These are phyloP conservation scores for Pulicaria dysenterica DNA, from an alignment of 129 eudicot species.

Conservation along the genomic window DNA sequence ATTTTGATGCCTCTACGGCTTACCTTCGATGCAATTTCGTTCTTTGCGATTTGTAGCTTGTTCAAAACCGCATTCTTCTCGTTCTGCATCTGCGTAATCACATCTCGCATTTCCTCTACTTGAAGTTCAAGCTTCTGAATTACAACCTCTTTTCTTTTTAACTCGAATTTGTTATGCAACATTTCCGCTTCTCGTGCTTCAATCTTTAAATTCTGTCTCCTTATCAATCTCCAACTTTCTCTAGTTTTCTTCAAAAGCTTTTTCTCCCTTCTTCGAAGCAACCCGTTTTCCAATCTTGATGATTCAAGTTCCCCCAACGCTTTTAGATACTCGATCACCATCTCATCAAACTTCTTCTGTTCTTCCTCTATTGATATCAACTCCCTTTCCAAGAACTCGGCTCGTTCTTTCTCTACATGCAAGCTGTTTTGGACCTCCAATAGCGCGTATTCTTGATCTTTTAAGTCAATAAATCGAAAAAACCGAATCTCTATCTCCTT, in stretches of 20 bases:
- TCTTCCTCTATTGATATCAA: conserved; percentile 45
- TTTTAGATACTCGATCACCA: conserved; percentile 42
- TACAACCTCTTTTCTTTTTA: conserved; percentile 31
- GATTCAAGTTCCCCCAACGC: conserved; percentile 41
- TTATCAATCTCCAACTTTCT: conserved; percentile 35
- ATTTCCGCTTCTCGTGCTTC: conserved; percentile 44
- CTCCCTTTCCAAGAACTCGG: conserved; percentile 56
- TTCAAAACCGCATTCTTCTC: conserved; percentile 51
- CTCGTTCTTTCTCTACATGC: conserved; percentile 46
- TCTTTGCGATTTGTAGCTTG: conserved; percentile 45
- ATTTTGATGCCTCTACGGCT: neutral
- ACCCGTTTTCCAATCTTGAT: conserved; percentile 41
- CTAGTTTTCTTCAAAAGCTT: conserved; percentile 43
- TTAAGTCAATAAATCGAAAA: conserved; percentile 42
- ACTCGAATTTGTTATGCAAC: conserved; percentile 28
- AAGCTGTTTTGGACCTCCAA: conserved; percentile 46
- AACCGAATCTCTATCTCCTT: conserved; percentile 41
- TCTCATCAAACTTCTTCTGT: conserved; percentile 48
- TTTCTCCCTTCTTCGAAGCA: conserved; percentile 45
- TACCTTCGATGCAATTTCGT: conserved; percentile 45
- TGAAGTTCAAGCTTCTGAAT: conserved; percentile 48
- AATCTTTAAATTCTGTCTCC: conserved; percentile 35
- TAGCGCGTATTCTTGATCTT: conserved; percentile 53
- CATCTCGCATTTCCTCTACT: conserved; percentile 36
- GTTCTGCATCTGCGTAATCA: conserved; percentile 33